Base-by-base conservation (phyloP, 208 protist genomes). In the Leishmania braziliensis region DNA sequence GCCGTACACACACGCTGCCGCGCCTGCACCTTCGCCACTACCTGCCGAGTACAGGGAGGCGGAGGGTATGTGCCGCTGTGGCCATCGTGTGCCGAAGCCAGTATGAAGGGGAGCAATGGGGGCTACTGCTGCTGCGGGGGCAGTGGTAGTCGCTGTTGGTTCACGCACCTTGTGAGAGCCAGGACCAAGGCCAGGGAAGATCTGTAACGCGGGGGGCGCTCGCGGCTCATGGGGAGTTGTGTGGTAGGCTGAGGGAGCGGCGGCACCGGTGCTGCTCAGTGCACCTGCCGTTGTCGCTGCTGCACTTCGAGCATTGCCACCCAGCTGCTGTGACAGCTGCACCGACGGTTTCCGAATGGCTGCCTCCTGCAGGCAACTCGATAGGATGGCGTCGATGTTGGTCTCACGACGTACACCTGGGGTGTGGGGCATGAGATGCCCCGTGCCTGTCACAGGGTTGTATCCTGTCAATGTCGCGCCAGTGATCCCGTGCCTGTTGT, bases 401-500 rank as follows among this genome's bases (percentile, higher is more conserved):
- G 33, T 46, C 46, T 62, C 69, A 48, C 82, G 62, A 63, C 77
- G 36, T 36, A 77, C 58, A 48, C 69, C 53, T 29, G 84, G 77
- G 16, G 80, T 79, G 84, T 87, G 84, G 43, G 80, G 76, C 79
- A 79, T 77, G 71, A 73, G 43, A 48, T 70, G 75, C 75, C 73
- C 20, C 23, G 43, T n/a, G n/a, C 36, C 58, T 58, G 39, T 75
- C 36, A 56, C 39, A 48, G 71, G 12, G 48, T 63, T 33, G 23
- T 50, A 58, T 58, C 56, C 48, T 18, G 39, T 12, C 9, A 73
- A 36, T 12, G 46, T 54, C 4, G 69, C 3, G 69, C 69, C 20
- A 20, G 26, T 16, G 46, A 46, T 29, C 18, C 23, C 46, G 69
- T 53, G 23, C 48, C n/a, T 20, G 51, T n/a, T 43, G 29, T 62